Base-by-base conservation (phyloP, 495 filamentous ascomycete genomes). In the Neohortaea acidophila region DNA sequence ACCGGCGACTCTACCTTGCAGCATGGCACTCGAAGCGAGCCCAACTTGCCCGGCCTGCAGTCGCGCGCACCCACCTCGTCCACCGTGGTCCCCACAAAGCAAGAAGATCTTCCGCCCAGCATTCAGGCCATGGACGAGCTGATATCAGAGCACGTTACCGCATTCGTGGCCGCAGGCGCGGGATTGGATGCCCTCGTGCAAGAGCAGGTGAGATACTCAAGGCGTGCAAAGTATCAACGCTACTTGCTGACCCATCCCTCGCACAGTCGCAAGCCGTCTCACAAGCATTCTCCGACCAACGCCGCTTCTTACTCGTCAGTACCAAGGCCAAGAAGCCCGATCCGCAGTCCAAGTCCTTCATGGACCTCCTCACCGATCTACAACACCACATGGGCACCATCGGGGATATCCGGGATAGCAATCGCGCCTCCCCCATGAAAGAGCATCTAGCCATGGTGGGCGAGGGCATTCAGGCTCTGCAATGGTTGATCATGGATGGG, bases 321-420 rank as follows among this genome's bases (percentile, higher is more conserved):
- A 89, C 80, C 18, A 89, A 85, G 59, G 78, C 91, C 8, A 92
- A 81, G 68, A 94, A 93, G 59, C 91, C 87, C 19, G 79, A 83
- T 37, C 68, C 74, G 28, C 67, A 68, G 15, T 72, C 73, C 9
- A 64, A 69, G 3, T 28, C 38, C 1, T 71, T 66, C 48, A 74
- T 78, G 67, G 75, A 85, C 33, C 70, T 86, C 33, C 66, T 93
- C 45, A 81, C 83, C 36, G 82, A 83, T 38, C 75, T 94, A 45
- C 81, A 87, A 56, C 70, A 72, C 45, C 75, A 75, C 19, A 77
- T 87, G 48, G 73, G 76, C 42, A 71, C 67, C 9, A 81, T 89
- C 41, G 75, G 70, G 44, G 76, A 78, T 44, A 69, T 93, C 41
- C 72, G 77, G 47, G 84, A 94, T 45, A 70, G 69, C 21, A 84